These are phyloP conservation scores for Ceratocystis variospora DNA, from an alignment of 2,329 filamentous ascomycete genomes.

Conservation along the genomic window DNA sequence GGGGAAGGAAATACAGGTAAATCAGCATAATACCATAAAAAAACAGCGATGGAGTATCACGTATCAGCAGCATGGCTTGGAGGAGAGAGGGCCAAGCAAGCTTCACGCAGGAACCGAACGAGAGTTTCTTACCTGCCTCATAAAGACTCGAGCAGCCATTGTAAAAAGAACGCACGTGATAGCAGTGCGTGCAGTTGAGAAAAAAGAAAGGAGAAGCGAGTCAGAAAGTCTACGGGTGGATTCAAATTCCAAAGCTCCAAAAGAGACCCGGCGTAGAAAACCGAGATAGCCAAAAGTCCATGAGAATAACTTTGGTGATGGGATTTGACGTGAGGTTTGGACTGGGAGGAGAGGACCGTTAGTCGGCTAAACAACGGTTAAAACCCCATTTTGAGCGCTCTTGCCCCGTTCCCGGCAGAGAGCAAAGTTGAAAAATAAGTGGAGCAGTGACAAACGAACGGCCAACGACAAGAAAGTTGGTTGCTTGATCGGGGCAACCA, in stretches of 20 bases:
- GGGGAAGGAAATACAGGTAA: conserved; percentile 1
- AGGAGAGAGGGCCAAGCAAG: neutral
- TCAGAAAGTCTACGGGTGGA: conserved; percentile 16
- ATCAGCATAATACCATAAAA: conserved; percentile 1
- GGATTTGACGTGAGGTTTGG: conserved; percentile 8
- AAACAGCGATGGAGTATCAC: neutral
- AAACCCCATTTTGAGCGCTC: neutral
- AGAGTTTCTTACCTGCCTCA: conserved; percentile 36
- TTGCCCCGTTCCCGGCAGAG: conserved; percentile 4
- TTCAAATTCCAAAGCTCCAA: conserved; percentile 10
- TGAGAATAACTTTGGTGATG: conserved; percentile 19
- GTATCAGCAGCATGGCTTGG: neutral
- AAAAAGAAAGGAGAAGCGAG: neutral
- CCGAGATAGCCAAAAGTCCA: conserved; percentile 10
- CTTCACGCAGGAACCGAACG: neutral
- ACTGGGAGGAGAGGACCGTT: conserved; percentile 1
- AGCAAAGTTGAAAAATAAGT: conserved; percentile 7
- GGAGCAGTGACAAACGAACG: neutral
- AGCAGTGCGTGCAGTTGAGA: neutral
- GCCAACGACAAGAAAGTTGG: neutral
- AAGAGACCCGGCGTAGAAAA: conserved; percentile 12
- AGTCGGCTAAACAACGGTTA: conserved; percentile 18
- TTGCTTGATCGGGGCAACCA: neutral
- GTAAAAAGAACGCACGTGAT: conserved; percentile 24
- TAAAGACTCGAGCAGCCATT: conserved; percentile 48